These are phyloP conservation scores for Tetrahymena malaccensis DNA, from an alignment of 73 alveolate genomes.

Conservation along the genomic window DNA sequence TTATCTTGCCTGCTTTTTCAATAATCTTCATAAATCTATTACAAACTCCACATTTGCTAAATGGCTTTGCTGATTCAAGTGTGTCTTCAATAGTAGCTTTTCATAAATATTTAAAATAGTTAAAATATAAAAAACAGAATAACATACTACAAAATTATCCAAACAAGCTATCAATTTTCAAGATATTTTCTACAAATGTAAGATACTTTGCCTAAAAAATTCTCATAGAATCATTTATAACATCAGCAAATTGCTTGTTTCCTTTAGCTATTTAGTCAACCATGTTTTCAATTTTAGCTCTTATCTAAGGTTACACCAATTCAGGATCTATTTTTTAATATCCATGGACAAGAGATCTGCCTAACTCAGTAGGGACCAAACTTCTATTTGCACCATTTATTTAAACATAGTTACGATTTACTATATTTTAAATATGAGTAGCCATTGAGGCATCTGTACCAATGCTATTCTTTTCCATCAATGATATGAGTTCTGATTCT, in stretches of 20 bases:
- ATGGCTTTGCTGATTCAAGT: neutral
- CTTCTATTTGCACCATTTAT: constrained; percentile 82
- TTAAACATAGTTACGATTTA: constrained; percentile 95
- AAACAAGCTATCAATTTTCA: neutral
- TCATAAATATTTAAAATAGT: neutral
- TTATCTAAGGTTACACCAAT: constrained; percentile 92
- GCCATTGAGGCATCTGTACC: constrained; percentile 99
- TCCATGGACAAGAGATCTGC: constrained; percentile 95
- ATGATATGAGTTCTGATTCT: constrained; percentile 92
- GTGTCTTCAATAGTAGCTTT: constrained; percentile 2
- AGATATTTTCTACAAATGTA: constrained; percentile 58
- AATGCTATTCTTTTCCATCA: constrained; percentile 97
- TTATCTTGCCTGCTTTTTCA: neutral
- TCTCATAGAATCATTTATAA: constrained; percentile 81
- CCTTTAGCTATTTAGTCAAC: constrained; percentile 94
- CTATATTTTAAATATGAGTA: constrained; percentile 97
- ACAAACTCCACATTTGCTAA: constrained; percentile 36
- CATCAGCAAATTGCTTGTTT: constrained; percentile 68
- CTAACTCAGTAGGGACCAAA: constrained; percentile 94
- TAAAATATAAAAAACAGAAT: neutral
- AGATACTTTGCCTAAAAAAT: constrained; percentile 86
- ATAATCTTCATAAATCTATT: constrained; percentile 4
- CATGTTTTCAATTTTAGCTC: constrained; percentile 92
- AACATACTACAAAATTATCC: neutral
- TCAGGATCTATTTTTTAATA: constrained; percentile 95